These are phyloP conservation scores for Lactarius quietus DNA, from an alignment of 768 basidiomycete species.

Conservation along the genomic window DNA sequence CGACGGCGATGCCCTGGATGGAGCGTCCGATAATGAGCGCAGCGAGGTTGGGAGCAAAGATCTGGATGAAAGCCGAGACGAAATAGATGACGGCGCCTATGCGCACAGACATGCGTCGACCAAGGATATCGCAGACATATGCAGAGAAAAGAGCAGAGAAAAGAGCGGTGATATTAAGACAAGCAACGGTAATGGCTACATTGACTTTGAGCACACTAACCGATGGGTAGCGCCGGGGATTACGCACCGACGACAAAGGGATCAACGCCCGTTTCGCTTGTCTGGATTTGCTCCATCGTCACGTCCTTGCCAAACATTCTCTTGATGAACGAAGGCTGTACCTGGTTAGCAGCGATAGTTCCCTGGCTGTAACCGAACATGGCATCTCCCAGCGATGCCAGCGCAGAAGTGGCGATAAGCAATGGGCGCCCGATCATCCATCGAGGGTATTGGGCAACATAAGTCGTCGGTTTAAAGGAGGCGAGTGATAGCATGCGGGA, in stretches of 20 bases:
- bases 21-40: conserved; percentile 63
- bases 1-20: conserved; percentile 72
- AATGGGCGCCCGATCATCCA: conserved; percentile 50
- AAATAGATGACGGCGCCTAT: conserved; percentile 49
- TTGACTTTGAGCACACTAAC: background rate
- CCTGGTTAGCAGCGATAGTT: conserved; percentile 48
- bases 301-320: conserved; percentile 46
- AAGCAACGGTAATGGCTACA: conserved; percentile 47
- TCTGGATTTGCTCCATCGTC: conserved; percentile 44
- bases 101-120: conserved; percentile 48
- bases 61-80: conserved; percentile 47
- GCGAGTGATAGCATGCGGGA: conserved; percentile 17
- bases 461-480: conserved; percentile 37
- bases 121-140: conserved; percentile 48
- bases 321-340: conserved; percentile 50
- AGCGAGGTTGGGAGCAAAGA: conserved; percentile 47
- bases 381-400: conserved; percentile 54
- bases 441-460: conserved; percentile 47
- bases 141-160: conserved; percentile 44
- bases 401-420: conserved; percentile 48
- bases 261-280: conserved; percentile 42
- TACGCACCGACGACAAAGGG: conserved; percentile 45
- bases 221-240: background rate
- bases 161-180: conserved; percentile 49
- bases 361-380: conserved; percentile 57